A percentile compares a stretch with the other conserved stretches of the same genome.
Evolutionary conservation across 2,329 filamentous ascomycete species (phyloP).

Genomic region (Cercospora brassicicola): DNA sequence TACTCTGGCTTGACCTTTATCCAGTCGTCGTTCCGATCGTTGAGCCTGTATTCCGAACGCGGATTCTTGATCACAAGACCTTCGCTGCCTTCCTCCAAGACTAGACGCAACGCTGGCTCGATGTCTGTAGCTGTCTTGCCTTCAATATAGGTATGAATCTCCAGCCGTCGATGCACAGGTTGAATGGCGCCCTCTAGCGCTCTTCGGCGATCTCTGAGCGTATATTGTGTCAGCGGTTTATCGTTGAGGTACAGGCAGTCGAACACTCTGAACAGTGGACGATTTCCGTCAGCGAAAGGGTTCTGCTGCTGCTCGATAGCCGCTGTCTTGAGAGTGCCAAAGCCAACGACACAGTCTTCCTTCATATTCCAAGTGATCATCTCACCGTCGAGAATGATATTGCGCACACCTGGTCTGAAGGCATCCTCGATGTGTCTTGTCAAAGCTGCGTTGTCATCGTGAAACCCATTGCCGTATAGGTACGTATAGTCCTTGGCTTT

Average conservation of each 20-base stretch:
- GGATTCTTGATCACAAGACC: conserved; percentile 94
- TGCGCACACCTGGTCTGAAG: conserved; percentile 75
- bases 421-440: conserved; percentile 77
- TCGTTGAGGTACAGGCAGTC: conserved; percentile 90
- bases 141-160: conserved; percentile 72
- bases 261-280: conserved; percentile 82
- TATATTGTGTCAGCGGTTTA: conserved; percentile 74
- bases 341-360: conserved; percentile 78
- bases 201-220: conserved; percentile 73
- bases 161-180: conserved; percentile 71
- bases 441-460: conserved; percentile 72
- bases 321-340: conserved; percentile 90
- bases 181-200: conserved; percentile 72
- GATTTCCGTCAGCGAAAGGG: conserved; percentile 63
- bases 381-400: conserved; percentile 90
- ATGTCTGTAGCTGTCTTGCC: conserved; percentile 70
- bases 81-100: conserved; percentile 84
- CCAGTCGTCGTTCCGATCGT: conserved; percentile 92
- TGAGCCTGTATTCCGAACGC: conserved; percentile 78
- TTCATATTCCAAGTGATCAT: conserved; percentile 98
- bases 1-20: conserved; percentile 99
- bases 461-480: conserved; percentile 76
- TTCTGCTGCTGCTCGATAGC: conserved; percentile 78
- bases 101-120: conserved; percentile 74
- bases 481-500: conserved; percentile 97